Evolutionary conservation across 805 yeast genomes (phyloP).

Genomic region (Torulaspora delbrueckii): DNA sequence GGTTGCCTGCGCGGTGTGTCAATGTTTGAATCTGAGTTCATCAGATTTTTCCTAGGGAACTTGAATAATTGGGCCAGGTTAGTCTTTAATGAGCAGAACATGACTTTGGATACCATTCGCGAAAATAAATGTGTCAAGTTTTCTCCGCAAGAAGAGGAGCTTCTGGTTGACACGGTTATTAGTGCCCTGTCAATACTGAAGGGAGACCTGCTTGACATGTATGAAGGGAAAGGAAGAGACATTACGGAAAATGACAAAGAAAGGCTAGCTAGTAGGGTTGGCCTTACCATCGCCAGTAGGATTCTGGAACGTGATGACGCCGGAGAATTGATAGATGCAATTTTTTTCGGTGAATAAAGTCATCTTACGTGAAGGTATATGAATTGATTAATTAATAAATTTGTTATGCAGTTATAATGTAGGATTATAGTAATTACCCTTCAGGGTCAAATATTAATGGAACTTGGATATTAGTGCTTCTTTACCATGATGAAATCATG

Average conservation of each 20-base stretch:
- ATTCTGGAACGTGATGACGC: slow-evolving; percentile 47
- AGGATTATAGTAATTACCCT: neutral
- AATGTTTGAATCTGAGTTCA: slow-evolving; percentile 81
- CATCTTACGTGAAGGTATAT: neutral
- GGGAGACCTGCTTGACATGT: slow-evolving; percentile 29
- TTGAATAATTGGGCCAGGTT: slow-evolving; percentile 70
- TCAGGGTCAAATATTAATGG: neutral
- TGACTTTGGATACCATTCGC: slow-evolving; percentile 20
- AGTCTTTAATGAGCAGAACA: slow-evolving; percentile 41
- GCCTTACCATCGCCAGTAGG: slow-evolving; percentile 49
- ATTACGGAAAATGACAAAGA: slow-evolving; percentile 35
- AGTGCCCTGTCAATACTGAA: slow-evolving; percentile 51
- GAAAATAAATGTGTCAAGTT: slow-evolving; percentile 26
- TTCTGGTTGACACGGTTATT: slow-evolving; percentile 48
- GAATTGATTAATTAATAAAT: neutral
- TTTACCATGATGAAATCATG: slow-evolving; percentile 10
- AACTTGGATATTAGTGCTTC: neutral
- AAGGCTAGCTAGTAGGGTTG: slow-evolving; percentile 55
- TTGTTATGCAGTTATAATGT: neutral
- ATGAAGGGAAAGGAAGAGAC: slow-evolving; percentile 37
- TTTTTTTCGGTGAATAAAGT: slow-evolving; percentile 62
- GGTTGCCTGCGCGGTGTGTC: slow-evolving; percentile 85
- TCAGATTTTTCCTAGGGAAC: slow-evolving; percentile 81
- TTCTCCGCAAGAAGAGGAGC: slow-evolving; percentile 43
- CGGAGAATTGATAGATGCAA: slow-evolving; percentile 51